A percentile compares a stretch with the other conserved stretches of the same genome.
phyloP scores from a whole-genome alignment of 2,329 filamentous ascomycete genomes.

The Nothopassalora personata region DNA sequence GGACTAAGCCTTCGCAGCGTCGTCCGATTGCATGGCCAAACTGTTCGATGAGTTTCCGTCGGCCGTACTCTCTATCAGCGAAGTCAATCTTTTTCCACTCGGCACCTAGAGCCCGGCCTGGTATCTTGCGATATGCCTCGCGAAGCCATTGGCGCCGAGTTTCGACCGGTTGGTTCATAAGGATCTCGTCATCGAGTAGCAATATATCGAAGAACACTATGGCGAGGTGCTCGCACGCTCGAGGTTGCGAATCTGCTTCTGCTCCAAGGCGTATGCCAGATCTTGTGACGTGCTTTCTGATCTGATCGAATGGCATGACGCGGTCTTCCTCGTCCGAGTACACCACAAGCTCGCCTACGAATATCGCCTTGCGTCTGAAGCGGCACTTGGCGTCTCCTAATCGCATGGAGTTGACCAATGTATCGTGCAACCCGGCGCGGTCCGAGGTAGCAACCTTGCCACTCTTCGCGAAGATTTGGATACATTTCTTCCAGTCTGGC shows the following conservation, averaged over 20 bases:
- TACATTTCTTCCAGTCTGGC: conserved; percentile 37
- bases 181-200: conserved; percentile 50
- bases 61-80: conserved; percentile 42
- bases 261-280: conserved; percentile 66
- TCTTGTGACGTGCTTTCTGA: conserved; percentile 72
- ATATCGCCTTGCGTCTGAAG: conserved; percentile 62
- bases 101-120: conserved; percentile 62
- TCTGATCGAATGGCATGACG: conserved; percentile 73
- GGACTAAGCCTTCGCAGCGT: conserved; percentile 70
- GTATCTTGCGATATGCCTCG: conserved; percentile 48
- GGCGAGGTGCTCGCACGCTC: conserved; percentile 54
- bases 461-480: conserved; percentile 87
- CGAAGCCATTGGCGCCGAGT: conserved; percentile 58
- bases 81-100: conserved; percentile 66
- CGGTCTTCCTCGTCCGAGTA: conserved; percentile 62
- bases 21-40: conserved; percentile 64
- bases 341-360: conserved; percentile 78
- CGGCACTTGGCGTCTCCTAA: conserved; percentile 56
- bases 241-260: conserved; percentile 59
- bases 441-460: conserved; percentile 82
- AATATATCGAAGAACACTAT: conserved; percentile 59
- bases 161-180: conserved; percentile 51
- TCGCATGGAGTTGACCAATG: conserved; percentile 59
- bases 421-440: conserved; percentile 55
- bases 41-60: conserved; percentile 52